phyloP scores from a whole-genome alignment of 371 early-diverging fungal species.

The Mortierella sp. region DNA sequence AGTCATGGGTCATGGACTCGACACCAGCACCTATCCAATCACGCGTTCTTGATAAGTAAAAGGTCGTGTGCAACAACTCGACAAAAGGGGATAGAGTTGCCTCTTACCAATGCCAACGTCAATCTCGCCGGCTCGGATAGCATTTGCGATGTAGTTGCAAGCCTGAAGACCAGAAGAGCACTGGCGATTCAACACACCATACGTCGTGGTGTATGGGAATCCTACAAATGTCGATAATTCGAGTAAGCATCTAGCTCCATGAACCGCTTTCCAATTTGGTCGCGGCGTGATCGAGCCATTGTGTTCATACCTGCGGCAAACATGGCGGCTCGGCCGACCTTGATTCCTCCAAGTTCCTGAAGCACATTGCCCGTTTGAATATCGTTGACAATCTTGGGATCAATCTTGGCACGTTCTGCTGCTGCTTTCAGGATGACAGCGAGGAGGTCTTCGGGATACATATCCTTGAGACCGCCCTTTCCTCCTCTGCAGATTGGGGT shows the following conservation, averaged over 20 bases:
- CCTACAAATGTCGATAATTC: slow-evolving; percentile 9
- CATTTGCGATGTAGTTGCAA: slow-evolving; percentile 49
- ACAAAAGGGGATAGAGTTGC: too few species aligned
- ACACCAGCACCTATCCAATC: slow-evolving; percentile 46
- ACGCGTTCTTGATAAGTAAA: background rate
- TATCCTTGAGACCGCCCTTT: slow-evolving; percentile 94
- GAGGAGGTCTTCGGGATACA: slow-evolving; percentile 67
- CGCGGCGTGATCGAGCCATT: too few species aligned
- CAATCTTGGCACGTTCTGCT: slow-evolving; percentile 45
- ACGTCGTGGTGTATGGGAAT: slow-evolving; percentile 49
- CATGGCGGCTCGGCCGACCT: slow-evolving; percentile 51
- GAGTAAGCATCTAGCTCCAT: too few species aligned
- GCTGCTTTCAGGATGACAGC: slow-evolving; percentile 48
- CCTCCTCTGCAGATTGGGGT: slow-evolving; percentile 92
- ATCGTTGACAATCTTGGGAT: slow-evolving; percentile 50
- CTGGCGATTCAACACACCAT: slow-evolving; percentile 49
- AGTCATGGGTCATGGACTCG: slow-evolving; percentile 54
- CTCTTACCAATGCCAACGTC: slow-evolving; percentile 50
- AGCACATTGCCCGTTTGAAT: slow-evolving; percentile 53
- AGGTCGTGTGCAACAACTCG: too few species aligned
- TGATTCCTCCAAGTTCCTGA: slow-evolving; percentile 50
- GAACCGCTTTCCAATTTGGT: too few species aligned
- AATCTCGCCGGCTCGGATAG: slow-evolving; percentile 54
- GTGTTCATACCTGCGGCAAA: slow-evolving; percentile 38
- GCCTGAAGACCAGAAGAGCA: slow-evolving; percentile 56